Conservation (phyloP, 2,329 filamentous ascomycete species). For the Phaeosphaeria sp. region DNA sequence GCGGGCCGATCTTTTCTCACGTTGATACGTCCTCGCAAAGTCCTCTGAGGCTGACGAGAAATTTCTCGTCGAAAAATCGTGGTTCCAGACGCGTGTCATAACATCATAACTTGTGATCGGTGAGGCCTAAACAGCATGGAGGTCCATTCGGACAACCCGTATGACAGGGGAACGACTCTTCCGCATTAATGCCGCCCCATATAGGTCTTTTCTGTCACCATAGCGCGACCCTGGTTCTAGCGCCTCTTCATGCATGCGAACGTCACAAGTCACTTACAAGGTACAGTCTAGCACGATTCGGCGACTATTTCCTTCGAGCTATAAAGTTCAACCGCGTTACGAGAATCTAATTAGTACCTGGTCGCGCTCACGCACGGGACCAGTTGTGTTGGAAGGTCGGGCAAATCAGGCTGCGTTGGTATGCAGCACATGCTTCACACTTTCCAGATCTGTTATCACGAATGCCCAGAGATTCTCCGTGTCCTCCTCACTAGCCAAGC, state of each 20-base stretch:
- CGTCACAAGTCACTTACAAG: background rate
- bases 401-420: background rate
- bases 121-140: background rate
- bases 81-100: background rate
- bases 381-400: background rate
- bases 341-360: no score
- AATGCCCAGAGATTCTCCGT: background rate
- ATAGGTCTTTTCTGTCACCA: background rate
- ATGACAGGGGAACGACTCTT: no score
- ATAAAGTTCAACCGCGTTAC: no score
- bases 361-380: no score
- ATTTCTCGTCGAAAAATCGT: background rate
- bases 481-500: background rate
- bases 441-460: background rate
- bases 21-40: no score
- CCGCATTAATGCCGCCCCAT: background rate
- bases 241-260: background rate
- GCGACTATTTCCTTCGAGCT: background rate
- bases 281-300: background rate
- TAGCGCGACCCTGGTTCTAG: background rate
- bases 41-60: no score
- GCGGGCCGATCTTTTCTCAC: background rate
- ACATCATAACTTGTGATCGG: background rate
- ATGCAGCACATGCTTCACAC: background rate
- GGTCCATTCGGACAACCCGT: background rate